Conservation (phyloP, 345 rosid genomes). For the Salix suchowensis region DNA sequence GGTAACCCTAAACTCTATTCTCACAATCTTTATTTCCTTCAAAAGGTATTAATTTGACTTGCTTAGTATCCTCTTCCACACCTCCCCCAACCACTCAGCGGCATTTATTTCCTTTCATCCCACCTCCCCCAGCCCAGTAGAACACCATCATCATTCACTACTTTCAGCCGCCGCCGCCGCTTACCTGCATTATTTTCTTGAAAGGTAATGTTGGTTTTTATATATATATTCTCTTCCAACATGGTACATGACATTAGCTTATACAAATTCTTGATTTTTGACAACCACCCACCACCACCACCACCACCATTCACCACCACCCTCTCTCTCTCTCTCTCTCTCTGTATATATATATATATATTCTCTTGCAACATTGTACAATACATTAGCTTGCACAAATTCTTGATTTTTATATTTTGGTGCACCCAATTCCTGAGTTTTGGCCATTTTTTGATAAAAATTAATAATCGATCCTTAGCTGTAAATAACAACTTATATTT, state of each 20-base stretch:
- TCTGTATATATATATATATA: too few relatives aligned
- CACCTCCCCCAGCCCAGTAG: background rate
- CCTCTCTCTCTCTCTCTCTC: too few relatives aligned
- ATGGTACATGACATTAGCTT: background rate
- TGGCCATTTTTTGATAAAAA: too few relatives aligned
- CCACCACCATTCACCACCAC: too few relatives aligned
- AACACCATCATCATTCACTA: too few relatives aligned
- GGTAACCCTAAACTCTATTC: background rate
- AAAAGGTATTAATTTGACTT: background rate
- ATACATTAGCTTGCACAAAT: background rate
- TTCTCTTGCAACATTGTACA: background rate
- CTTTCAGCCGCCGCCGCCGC: background rate
- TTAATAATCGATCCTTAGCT: background rate
- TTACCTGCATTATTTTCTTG: background rate
- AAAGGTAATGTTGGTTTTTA: background rate
- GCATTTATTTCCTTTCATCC: background rate
- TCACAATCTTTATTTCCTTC: background rate
- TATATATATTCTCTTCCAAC: background rate
- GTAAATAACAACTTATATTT: background rate
- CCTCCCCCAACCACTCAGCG: background rate
- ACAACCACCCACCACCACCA: too few relatives aligned
- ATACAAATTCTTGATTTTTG: background rate
- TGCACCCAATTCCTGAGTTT: background rate
- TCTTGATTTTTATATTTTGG: background rate
- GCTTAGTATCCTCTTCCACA: background rate